phyloP scores from a whole-genome alignment of 176 grass and related monocot species.

The Neostapfia colusana region DNA sequence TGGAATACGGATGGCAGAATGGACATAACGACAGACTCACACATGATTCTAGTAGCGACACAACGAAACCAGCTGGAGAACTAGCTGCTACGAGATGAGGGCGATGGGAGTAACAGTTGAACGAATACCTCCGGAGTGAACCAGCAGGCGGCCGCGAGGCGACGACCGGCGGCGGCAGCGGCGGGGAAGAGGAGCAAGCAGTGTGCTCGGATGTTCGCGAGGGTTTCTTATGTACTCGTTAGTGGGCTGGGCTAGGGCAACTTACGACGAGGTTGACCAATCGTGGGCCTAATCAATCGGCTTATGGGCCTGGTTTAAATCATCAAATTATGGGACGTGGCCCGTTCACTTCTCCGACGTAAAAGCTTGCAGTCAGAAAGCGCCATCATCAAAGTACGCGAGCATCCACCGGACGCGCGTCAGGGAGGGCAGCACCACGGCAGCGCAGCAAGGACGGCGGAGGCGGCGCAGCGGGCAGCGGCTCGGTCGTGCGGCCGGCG shows the following conservation, averaged over 20 bases:
- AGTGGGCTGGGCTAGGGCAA: background rate
- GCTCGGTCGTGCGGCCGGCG: too few species aligned
- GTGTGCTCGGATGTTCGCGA: background rate
- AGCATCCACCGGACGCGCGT: background rate
- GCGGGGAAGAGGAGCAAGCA: background rate
- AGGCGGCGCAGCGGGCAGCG: too few species aligned
- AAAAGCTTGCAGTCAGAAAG: background rate
- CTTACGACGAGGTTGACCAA: background rate
- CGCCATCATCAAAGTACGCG: background rate
- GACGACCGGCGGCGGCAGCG: slow-evolving; percentile 7
- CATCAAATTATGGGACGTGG: background rate
- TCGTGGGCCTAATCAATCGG: background rate
- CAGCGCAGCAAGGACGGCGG: too few species aligned
- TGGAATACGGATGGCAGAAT: background rate
- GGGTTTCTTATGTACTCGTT: slow-evolving; percentile 29
- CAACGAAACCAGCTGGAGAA: background rate
- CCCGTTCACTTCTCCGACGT: background rate
- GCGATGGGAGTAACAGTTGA: background rate
- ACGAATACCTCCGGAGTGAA: slow-evolving; percentile 1
- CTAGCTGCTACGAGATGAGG: background rate
- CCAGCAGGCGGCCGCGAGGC: background rate
- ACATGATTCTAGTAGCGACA: background rate
- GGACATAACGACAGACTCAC: background rate
- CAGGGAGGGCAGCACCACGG: too few species aligned
- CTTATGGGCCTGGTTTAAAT: too few species aligned